Conservation (phyloP, 768 basidiomycete species). For the Kwoniella bestiolae region DNA sequence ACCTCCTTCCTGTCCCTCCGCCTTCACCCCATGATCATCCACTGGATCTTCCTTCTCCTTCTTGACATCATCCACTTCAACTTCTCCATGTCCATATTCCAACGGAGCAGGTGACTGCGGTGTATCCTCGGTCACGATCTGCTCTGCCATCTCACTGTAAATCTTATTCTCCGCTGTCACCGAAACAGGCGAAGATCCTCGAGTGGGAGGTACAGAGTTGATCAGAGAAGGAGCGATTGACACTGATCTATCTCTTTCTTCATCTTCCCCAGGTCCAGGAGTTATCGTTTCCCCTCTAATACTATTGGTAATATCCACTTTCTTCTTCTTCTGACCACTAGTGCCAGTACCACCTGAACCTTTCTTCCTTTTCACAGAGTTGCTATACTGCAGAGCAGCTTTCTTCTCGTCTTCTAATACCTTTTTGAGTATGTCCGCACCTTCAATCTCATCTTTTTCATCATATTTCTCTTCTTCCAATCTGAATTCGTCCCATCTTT, state of each 20-base stretch:
- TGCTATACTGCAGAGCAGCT: neutral
- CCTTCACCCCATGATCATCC: neutral
- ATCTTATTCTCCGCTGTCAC: neutral
- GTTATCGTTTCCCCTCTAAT: slow-evolving; percentile 3
- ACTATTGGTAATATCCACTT: slow-evolving; percentile 7
- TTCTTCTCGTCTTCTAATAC: slow-evolving; percentile 22
- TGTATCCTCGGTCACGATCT: neutral
- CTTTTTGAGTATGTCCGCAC: slow-evolving; percentile 10
- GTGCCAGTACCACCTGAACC: neutral
- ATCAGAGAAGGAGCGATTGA: neutral
- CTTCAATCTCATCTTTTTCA: slow-evolving; percentile 24
- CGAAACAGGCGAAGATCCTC: slow-evolving; percentile 8
- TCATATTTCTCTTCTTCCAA: slow-evolving; percentile 64
- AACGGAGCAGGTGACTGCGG: neutral
- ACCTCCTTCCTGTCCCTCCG: too few species aligned
- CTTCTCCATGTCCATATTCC: neutral
- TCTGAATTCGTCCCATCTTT: slow-evolving; percentile 84
- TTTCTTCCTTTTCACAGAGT: neutral
- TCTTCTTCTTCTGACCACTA: slow-evolving; percentile 9
- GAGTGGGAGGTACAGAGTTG: neutral
- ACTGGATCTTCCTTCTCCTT: neutral
- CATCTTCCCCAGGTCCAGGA: neutral
- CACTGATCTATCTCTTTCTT: slow-evolving; percentile 6
- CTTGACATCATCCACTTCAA: too few species aligned
- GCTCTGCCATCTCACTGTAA: neutral